These are phyloP conservation scores for Draba incana DNA, from an alignment of 345 rosid genomes.

Conservation along the genomic window DNA sequence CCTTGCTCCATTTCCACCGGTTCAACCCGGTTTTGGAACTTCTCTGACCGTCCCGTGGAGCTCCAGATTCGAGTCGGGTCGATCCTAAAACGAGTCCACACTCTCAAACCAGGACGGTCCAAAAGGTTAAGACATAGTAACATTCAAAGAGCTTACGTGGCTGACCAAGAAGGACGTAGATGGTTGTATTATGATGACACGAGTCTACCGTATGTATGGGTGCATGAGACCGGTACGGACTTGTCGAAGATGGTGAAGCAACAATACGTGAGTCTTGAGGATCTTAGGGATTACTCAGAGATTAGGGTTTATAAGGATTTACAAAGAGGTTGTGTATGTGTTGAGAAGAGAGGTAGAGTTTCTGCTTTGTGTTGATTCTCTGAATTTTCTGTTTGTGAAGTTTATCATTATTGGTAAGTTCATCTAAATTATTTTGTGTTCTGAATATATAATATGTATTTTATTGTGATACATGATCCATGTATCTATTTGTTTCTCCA, in stretches of 20 bases:
- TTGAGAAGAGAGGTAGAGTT: constrained; percentile 71
- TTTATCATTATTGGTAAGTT: constrained; percentile 10
- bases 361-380: constrained; percentile 62
- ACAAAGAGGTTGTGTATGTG: constrained; percentile 72
- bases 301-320: constrained; percentile 72
- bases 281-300: constrained; percentile 79
- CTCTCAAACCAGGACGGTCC: constrained; percentile 78
- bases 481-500: not conserved
- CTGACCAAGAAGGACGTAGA: constrained; percentile 52
- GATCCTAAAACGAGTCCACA: constrained; percentile 74
- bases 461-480: constrained; percentile 19
- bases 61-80: constrained; percentile 85
- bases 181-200: constrained; percentile 76
- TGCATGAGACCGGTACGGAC: constrained; percentile 70
- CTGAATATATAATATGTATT: not conserved
- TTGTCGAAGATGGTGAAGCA: constrained; percentile 85
- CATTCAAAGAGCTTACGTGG: constrained; percentile 68
- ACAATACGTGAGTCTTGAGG: constrained; percentile 83
- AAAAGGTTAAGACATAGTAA: constrained; percentile 72
- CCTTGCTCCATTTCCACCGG: constrained; percentile 30
- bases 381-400: not conserved
- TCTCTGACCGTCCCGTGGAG: constrained; percentile 71
- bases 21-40: constrained; percentile 70
- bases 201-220: constrained; percentile 84
- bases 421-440: constrained; percentile 15